These are phyloP conservation scores for Ganoderma meredithae DNA, from an alignment of 1,284 basidiomycete species.

Conservation along the genomic window DNA sequence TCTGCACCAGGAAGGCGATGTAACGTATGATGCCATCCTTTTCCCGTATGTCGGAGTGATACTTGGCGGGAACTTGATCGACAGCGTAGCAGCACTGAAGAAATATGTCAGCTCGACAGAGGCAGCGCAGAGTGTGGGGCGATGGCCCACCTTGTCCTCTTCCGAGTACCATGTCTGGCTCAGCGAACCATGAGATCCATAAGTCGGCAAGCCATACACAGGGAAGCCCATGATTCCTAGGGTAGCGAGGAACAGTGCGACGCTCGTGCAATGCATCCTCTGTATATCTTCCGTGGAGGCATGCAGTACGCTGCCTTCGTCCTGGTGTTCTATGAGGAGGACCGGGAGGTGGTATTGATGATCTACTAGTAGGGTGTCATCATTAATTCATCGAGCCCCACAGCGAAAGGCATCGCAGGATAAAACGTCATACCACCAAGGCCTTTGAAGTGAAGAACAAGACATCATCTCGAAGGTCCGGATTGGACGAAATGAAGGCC, in stretches of 20 bases:
- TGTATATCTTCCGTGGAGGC: neutral
- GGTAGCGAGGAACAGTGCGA: neutral
- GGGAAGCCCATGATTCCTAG: slow-evolving; percentile 4
- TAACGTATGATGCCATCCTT: neutral
- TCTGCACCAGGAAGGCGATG: neutral
- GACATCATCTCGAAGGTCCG: too few species aligned
- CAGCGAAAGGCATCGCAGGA: too few species aligned
- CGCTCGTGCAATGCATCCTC: neutral
- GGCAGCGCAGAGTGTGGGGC: neutral
- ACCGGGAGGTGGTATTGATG: neutral
- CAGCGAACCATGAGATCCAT: neutral
- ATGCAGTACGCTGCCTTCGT: too few species aligned
- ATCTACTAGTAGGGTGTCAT: too few species aligned
- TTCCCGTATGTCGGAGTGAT: neutral
- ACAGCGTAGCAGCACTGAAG: neutral
- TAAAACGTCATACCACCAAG: too few species aligned
- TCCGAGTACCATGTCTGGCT: neutral
- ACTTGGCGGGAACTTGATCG: neutral
- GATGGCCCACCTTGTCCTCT: neutral
- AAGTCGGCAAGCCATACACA: neutral
- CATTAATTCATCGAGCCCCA: too few species aligned
- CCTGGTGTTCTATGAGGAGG: neutral
- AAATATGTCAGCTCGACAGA: neutral
- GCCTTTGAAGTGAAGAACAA: too few species aligned
- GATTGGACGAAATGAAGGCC: too few species aligned